phyloP scores from a whole-genome alignment of 768 basidiomycete genomes.

The Megacollybia marginata region DNA sequence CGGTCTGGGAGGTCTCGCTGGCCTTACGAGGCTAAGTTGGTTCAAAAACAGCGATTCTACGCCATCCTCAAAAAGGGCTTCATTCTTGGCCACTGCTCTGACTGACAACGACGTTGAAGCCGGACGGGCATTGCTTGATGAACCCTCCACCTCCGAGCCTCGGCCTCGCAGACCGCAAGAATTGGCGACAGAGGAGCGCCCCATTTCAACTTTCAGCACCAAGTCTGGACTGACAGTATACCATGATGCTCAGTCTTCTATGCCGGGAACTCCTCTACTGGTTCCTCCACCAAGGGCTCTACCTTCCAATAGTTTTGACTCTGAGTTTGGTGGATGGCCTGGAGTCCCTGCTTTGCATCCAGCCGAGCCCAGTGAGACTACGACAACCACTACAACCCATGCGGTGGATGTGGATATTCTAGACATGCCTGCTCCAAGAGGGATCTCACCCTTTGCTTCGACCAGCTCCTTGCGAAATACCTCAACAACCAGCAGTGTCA shows the following conservation, averaged over 20 bases:
- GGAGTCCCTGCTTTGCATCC: slow-evolving; percentile 31
- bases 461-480: slow-evolving; percentile 29
- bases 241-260: slow-evolving; percentile 22
- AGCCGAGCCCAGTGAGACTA: slow-evolving; percentile 2
- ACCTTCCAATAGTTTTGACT: slow-evolving; percentile 32
- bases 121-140: slow-evolving; percentile 28
- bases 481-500: slow-evolving; percentile 19
- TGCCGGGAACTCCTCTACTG: slow-evolving; percentile 44
- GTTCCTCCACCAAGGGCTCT: slow-evolving; percentile 54
- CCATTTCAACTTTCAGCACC: slow-evolving; percentile 38
- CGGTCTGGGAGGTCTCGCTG: slow-evolving; percentile 42
- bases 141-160: slow-evolving; percentile 9
- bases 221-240: slow-evolving; percentile 40
- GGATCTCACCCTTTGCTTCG: slow-evolving; percentile 43
- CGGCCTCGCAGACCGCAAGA: slow-evolving; percentile 28
- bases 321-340: slow-evolving; percentile 21
- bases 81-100: slow-evolving; percentile 14
- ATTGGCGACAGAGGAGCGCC: slow-evolving; percentile 36
- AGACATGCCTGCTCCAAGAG: slow-evolving; percentile 51
- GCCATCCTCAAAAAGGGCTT: slow-evolving; percentile 13
- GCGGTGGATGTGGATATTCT: slow-evolving; percentile 32
- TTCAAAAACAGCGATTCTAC: slow-evolving; percentile 33
- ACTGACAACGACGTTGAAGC: slow-evolving; percentile 41
- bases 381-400: slow-evolving; percentile 2
- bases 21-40: slow-evolving; percentile 51